Percentiles rank a stretch among this genome's conserved stretches.
phyloP scores from a whole-genome alignment of 1,139 yeast species.

The Meyerozyma guilliermondii region DNA sequence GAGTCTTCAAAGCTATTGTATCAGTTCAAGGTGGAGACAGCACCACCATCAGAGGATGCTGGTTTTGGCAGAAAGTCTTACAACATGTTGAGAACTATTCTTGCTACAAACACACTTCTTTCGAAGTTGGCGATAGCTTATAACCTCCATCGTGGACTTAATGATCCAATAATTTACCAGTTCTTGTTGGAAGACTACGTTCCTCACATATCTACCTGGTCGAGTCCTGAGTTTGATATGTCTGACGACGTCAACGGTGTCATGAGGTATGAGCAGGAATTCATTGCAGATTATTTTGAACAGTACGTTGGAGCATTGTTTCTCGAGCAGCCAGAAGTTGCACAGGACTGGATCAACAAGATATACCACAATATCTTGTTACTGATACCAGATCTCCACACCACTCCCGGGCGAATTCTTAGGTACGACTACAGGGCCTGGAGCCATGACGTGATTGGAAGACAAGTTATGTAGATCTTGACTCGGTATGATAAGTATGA shows the following conservation, averaged over 20 bases:
- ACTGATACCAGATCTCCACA: conserved; percentile 14
- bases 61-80: conserved; percentile 24
- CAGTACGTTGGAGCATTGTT: conserved; percentile 42
- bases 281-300: conserved; percentile 42
- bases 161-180: conserved; percentile 23
- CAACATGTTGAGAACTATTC: conserved; percentile 28
- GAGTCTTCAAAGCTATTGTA: conserved; percentile 36
- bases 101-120: conserved; percentile 38
- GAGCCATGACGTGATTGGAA: conserved; percentile 24
- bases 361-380: conserved; percentile 28
- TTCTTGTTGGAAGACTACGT: conserved; percentile 19
- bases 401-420: neutral
- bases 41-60: conserved; percentile 11
- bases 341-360: conserved; percentile 29
- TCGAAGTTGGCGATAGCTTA: conserved; percentile 35
- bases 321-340: conserved; percentile 35
- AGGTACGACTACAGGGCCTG: conserved; percentile 22
- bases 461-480: conserved; percentile 8
- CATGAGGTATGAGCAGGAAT: conserved; percentile 37
- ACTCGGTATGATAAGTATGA: no score
- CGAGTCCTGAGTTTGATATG: conserved; percentile 6
- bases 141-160: conserved; percentile 30
- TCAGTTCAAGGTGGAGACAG: conserved; percentile 16
- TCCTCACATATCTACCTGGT: conserved; percentile 18
- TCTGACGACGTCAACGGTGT: conserved; percentile 16